These are phyloP conservation scores for Nitzschia palea DNA, from an alignment of 108 stramenopile genomes.

Conservation along the genomic window DNA sequence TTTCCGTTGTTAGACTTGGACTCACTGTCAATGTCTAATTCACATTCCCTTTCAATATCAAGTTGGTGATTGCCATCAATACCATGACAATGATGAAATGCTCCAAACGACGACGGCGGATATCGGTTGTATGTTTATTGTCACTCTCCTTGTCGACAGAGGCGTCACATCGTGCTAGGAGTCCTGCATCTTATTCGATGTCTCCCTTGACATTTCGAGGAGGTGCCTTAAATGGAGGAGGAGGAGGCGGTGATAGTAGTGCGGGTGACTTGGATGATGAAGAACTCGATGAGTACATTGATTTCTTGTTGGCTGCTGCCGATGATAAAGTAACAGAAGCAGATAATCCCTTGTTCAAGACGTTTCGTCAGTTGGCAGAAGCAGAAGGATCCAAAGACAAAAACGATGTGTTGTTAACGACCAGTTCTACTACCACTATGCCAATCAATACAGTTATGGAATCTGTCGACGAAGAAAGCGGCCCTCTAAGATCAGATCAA, in stretches of 20 bases:
- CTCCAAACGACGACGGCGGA: neutral
- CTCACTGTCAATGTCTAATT: too few relatives aligned
- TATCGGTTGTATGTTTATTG: neutral
- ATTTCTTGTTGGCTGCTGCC: conserved; percentile 20
- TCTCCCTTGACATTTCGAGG: neutral
- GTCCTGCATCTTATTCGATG: neutral
- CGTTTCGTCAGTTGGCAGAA: neutral
- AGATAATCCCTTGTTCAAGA: conserved; percentile 1
- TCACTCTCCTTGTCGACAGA: neutral
- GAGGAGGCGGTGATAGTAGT: neutral
- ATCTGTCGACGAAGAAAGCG: too few relatives aligned
- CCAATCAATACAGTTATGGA: too few relatives aligned
- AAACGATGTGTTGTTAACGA: too few relatives aligned
- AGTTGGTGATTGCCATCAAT: too few relatives aligned
- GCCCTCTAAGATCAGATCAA: too few relatives aligned
- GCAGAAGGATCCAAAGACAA: neutral
- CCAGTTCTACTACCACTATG: too few relatives aligned
- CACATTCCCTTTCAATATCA: too few relatives aligned
- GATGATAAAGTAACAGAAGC: neutral
- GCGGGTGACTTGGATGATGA: conserved; percentile 6
- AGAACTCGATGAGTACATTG: conserved; percentile 26
- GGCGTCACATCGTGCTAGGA: neutral
- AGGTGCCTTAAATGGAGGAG: neutral
- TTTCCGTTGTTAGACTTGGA: too few relatives aligned
- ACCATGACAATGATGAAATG: too few relatives aligned